Evolutionary conservation across 495 filamentous ascomycete genomes (phyloP).

Genomic region (Hypoxylon crocopeplum): DNA sequence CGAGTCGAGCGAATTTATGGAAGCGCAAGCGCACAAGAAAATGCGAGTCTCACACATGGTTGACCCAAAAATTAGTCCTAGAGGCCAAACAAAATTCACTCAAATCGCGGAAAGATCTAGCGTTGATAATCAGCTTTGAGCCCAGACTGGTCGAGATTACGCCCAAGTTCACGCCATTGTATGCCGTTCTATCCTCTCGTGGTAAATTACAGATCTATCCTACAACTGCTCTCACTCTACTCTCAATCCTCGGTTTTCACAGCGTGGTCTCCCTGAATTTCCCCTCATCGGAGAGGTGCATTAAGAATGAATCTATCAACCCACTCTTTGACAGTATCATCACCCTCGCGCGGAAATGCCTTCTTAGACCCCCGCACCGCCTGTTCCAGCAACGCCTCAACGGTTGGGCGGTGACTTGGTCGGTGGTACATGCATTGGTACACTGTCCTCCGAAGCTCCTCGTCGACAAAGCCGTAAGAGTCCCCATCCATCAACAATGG

Average conservation of each 20-base stretch:
- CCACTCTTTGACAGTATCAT: not conserved
- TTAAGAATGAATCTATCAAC: not conserved
- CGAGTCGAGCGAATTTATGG: not conserved
- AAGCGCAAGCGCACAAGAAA: not conserved
- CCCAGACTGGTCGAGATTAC: too few relatives aligned
- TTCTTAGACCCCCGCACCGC: not conserved
- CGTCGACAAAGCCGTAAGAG: conserved; percentile 5
- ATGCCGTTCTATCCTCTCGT: too few relatives aligned
- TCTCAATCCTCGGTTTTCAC: too few relatives aligned
- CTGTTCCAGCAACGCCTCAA: conserved; percentile 17
- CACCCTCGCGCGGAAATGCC: not conserved
- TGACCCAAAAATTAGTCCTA: too few relatives aligned
- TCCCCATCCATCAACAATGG: conserved; percentile 3
- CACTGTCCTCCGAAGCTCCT: conserved; percentile 9
- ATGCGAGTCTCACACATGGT: not conserved
- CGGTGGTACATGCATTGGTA: conserved; percentile 29
- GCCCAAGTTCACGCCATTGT: too few relatives aligned
- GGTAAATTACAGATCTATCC: too few relatives aligned
- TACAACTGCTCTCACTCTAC: too few relatives aligned
- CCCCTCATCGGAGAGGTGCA: not conserved
- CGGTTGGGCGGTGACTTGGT: conserved; percentile 6
- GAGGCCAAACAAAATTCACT: too few relatives aligned
- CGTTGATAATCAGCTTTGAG: too few relatives aligned
- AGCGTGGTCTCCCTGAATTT: not conserved
- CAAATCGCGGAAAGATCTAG: too few relatives aligned